A percentile compares a stretch with the other conserved stretches of the same genome.
Conservation (phyloP, 1,284 basidiomycete species). For the Leccinum cinnamomeum region DNA sequence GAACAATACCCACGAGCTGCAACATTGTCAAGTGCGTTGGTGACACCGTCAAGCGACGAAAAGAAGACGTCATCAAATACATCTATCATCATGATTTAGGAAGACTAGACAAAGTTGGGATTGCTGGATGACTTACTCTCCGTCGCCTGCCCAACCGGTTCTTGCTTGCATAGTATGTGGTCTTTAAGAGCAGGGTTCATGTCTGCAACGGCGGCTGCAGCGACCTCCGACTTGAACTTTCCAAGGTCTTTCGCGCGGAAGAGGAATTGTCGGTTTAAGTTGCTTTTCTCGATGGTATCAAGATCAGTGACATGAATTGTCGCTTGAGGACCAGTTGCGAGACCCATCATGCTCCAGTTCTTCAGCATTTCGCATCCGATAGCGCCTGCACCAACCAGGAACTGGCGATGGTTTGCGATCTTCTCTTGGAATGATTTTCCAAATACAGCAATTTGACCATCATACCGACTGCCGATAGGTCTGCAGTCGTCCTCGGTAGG, state of each 20-base stretch:
- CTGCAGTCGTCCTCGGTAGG: conserved; percentile 88
- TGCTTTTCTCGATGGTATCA: conserved; percentile 99
- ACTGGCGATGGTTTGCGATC: conserved; percentile 89
- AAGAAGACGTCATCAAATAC: conserved; percentile 93
- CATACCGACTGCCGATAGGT: conserved; percentile 85
- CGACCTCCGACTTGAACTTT: conserved; percentile 97
- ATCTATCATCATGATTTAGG: conserved; percentile 46
- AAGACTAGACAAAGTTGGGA: conserved; percentile 2
- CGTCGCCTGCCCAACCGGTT: conserved; percentile 91
- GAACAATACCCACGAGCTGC: conserved; percentile 72
- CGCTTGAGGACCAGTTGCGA: conserved; percentile 82
- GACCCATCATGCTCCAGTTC: conserved; percentile 99
- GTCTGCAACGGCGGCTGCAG: conserved; percentile 87
- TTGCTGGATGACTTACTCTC: conserved; percentile 67
- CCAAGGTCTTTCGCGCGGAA: conserved; percentile 98
- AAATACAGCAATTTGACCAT: conserved; percentile 95
- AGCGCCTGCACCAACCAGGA: conserved; percentile 97
- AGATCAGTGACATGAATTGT: conserved; percentile 94
- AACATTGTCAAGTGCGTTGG: conserved; percentile 99
- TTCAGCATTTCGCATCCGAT: conserved; percentile 99
- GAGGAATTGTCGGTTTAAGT: conserved; percentile 97
- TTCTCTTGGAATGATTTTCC: conserved; percentile 93
- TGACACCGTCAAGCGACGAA: conserved; percentile 86
- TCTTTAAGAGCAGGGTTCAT: conserved; percentile 96
- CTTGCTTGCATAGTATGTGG: conserved; percentile 89